Evolutionary conservation across 169 alveolate genomes (phyloP).

Genomic region (Theileria orientalis): DNA sequence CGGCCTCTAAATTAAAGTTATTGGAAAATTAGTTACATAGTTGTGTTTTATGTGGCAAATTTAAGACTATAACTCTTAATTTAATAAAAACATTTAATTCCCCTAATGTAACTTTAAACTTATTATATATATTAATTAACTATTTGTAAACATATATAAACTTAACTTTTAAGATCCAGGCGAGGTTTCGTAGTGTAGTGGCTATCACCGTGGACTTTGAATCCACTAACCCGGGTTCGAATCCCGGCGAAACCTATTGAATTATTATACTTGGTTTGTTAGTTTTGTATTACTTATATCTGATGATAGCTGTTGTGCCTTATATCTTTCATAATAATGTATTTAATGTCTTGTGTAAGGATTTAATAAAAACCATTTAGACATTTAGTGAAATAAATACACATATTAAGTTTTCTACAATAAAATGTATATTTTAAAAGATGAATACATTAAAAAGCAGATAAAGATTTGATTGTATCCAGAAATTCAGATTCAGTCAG

Average conservation of each 20-base stretch:
- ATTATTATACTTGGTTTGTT: neutral
- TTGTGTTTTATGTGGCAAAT: too few species aligned
- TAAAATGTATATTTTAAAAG: neutral
- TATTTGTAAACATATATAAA: neutral
- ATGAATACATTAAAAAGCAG: neutral
- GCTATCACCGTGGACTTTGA: slow-evolving; percentile 94
- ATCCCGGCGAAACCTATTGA: slow-evolving; percentile 89
- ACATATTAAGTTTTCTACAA: neutral
- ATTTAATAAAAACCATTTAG: neutral
- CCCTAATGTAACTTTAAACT: neutral
- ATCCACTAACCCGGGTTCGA: slow-evolving; percentile 95
- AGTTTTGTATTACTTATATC: too few species aligned
- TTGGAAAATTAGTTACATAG: too few species aligned
- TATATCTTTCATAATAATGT: too few species aligned
- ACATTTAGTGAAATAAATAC: neutral
- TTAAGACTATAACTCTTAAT: too few species aligned
- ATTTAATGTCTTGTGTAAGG: neutral
- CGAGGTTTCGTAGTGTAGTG: slow-evolving; percentile 90
- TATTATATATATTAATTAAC: neutral
- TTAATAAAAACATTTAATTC: too few species aligned
- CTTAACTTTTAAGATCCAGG: neutral
- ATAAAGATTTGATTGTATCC: too few species aligned
- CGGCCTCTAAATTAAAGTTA: too few species aligned
- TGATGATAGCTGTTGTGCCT: too few species aligned
- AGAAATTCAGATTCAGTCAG: slow-evolving; percentile 33